Base-by-base conservation (phyloP, 257 asterid genomes). In the Solanum tarijense region DNA sequence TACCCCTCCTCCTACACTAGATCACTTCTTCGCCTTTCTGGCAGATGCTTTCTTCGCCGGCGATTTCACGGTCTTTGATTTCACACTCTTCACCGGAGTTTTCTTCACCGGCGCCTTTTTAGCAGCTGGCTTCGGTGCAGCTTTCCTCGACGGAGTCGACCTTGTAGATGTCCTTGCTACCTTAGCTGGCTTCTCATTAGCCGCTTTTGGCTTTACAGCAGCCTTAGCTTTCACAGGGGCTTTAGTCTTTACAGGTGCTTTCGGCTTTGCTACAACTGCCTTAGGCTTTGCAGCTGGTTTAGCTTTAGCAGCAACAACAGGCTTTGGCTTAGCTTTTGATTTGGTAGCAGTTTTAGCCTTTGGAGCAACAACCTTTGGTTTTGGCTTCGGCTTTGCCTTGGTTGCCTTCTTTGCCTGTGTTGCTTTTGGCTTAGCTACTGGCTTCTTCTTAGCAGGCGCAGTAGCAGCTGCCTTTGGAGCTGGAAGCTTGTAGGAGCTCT, bases 401-500 rank as follows among this genome's bases (percentile, higher is more conserved):
- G 91, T 21, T 35, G 90, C 35, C 34, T 86, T 86, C 48, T 74
- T 74, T 35, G 83, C 83, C 41, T 68, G 74, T 0, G 91, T 18
- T 46, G 83, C 23, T 32, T 88, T 88, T 1, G 90, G 65, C 71
- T 89, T 89, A 6, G 87, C 85, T 2, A 83, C 39, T 71, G 88
- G 78, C 41, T 31, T 88, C 27, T 86, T 86, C 89, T 90, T 90
- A 0, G 87, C 31, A 10, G 78, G 88, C 1, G 91, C 90, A 2
- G 82, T 58, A 34, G 87, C 74, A 41, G 85, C 87, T 2, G 88
- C 90, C 79, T 88, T 89, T 23, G 94, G 25, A 58, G 91, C 84
- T 18, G 94, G 92, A 12, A 92, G 90, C 86, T 96, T 96, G 87
- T 86, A 96, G 7, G 99, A 96, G 29, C 60, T 90, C 90, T 95